Evolutionary conservation across 2,329 filamentous ascomycete species (phyloP).

Genomic region (Fusarium sp.): DNA sequence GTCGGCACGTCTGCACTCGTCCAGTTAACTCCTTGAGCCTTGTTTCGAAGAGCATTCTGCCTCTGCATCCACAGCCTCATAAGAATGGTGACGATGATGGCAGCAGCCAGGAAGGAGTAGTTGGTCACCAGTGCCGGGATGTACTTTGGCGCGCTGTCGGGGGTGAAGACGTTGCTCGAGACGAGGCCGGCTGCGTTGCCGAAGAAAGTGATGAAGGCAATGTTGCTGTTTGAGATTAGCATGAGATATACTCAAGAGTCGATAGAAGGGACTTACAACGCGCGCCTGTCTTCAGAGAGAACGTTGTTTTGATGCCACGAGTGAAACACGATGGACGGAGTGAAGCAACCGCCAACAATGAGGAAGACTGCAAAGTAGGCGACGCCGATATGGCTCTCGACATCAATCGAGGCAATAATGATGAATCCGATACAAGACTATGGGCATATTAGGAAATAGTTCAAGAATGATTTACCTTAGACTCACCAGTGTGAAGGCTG

Average conservation of each 20-base stretch:
- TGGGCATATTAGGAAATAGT: not conserved
- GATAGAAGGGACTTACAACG: not conserved
- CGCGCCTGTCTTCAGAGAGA: not conserved
- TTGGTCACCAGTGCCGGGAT: not conserved
- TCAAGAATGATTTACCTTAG: not conserved
- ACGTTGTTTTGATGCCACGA: not conserved
- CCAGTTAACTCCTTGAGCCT: not conserved
- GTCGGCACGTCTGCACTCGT: not conserved
- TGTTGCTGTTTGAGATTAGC: not conserved
- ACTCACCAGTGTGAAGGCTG: not conserved
- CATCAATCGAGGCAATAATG: not conserved
- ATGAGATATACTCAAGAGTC: too few species aligned
- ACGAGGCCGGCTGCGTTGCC: not conserved
- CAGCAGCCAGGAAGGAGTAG: not conserved
- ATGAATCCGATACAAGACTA: not conserved
- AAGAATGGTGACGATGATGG: not conserved
- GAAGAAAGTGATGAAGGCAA: constrained; percentile 2
- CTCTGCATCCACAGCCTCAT: not conserved
- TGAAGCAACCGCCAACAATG: not conserved
- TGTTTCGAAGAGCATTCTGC: not conserved
- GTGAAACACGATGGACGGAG: not conserved
- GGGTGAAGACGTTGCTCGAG: constrained; percentile 2
- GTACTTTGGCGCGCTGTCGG: not conserved
- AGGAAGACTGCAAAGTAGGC: not conserved
- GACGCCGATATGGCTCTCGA: not conserved